Conservation (phyloP, 139 green algal genomes). For the Chlorella sp. region DNA sequence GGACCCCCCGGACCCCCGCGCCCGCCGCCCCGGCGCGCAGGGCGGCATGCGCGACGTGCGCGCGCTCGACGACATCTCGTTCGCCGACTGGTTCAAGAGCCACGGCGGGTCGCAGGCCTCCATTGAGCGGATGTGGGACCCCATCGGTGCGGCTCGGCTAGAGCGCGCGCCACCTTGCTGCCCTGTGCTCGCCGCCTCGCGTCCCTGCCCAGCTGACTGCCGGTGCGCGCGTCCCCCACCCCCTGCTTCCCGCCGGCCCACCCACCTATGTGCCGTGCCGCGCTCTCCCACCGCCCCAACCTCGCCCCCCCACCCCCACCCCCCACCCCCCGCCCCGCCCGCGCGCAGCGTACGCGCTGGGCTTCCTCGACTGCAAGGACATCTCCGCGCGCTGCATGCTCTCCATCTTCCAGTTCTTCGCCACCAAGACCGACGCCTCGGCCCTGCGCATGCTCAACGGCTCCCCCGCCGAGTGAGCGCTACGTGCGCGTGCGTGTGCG, state of each 20-base stretch:
- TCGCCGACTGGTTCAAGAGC: constrained; percentile 92
- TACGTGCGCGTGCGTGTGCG: too few species aligned
- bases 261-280: too few species aligned
- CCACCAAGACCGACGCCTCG: constrained; percentile 96
- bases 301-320: background rate
- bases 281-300: background rate
- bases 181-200: background rate
- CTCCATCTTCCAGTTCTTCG: constrained; percentile 98
- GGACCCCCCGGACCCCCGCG: too few species aligned
- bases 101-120: constrained; percentile 79
- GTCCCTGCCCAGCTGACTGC: background rate
- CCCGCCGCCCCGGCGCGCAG: too few species aligned
- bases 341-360: constrained; percentile 88
- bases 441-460: constrained; percentile 95
- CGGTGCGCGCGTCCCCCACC: background rate
- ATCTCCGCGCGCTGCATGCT: constrained; percentile 98
- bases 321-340: too few species aligned
- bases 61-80: constrained; percentile 83
- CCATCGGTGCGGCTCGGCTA: constrained; percentile 69
- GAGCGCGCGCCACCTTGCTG: background rate
- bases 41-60: constrained; percentile 88
- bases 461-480: too few species aligned
- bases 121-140: constrained; percentile 97
- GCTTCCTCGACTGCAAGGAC: constrained; percentile 96
- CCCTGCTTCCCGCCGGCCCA: background rate